Evolutionary conservation across 2,329 filamentous ascomycete species (phyloP), one percentile per base, ranked within the genome.

Genomic region (Beauveria caledonica): DNA sequence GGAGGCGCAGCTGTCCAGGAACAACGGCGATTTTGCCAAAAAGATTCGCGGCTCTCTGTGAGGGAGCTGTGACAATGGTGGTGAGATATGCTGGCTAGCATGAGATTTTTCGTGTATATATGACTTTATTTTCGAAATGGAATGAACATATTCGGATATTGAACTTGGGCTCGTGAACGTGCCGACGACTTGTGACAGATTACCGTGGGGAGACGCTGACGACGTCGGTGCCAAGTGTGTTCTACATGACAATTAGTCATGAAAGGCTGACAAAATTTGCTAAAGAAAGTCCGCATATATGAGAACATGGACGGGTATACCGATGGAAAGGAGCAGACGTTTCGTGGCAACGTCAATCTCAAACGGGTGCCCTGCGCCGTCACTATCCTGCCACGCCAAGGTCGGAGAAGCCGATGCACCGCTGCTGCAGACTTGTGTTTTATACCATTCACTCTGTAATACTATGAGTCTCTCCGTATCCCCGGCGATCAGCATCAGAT

Each of bases 1-100:
- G 85, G 85, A 88, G 70, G 80, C 75, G 25, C 83, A 85, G 71
- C 75, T 80, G 3, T 82, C 79, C 62, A 71, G 71, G 10, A 86
- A 85, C 69, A 45, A 68, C 4, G 82, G 81, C 1, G 84, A 83
- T 66, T 71, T 48, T 29, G 48, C 48, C 39, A 56, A 60, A 45
- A 59, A 66, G 58, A 57, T 63, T 48, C 60, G 60, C 52, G 36
- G 59, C 36, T 57, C 59, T 17, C n/a, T 61, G 40, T 61, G 51
- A 49, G 21, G 11, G 11, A 13, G 21, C 15, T 10, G 11, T 5
- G 17, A 17, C 5, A 33, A 48, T 17, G 39, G 23, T 36, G 36
- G n/a, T 19, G 39, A n/a, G 19, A 3, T 2, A 7, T n/a, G 2
- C 27, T 6, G 7, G 17, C 19, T 21, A n/a, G 29, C 54, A 45